Evolutionary conservation across 495 filamentous ascomycete genomes (phyloP).

Genomic region (Tetracladium setigerum): DNA sequence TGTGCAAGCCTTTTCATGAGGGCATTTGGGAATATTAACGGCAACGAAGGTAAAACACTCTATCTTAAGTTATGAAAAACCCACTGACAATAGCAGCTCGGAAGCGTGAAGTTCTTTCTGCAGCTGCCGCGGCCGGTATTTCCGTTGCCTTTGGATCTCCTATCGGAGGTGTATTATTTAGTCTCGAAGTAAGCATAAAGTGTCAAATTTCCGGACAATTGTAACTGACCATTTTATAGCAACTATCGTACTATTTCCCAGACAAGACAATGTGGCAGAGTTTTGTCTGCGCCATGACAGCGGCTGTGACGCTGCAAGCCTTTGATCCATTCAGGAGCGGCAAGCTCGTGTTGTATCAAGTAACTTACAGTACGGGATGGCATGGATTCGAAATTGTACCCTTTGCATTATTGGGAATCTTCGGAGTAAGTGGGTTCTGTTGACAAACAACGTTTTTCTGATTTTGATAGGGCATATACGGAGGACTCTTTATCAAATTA

Average conservation of each 20-base stretch:
- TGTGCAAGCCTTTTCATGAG: slow-evolving; percentile 96
- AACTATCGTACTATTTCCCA: slow-evolving; percentile 96
- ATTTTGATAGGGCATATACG: slow-evolving; percentile 60
- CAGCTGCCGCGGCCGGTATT: slow-evolving; percentile 89
- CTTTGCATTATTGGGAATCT: slow-evolving; percentile 76
- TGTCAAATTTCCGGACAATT: neutral
- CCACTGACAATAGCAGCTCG: slow-evolving; percentile 45
- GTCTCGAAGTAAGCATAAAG: slow-evolving; percentile 58
- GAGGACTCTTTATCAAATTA: slow-evolving; percentile 86
- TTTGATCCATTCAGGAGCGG: slow-evolving; percentile 93
- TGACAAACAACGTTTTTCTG: neutral
- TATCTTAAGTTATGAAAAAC: slow-evolving; percentile 9
- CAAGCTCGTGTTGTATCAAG: slow-evolving; percentile 94
- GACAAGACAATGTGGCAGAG: slow-evolving; percentile 99
- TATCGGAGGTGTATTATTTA: slow-evolving; percentile 89
- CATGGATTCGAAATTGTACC: slow-evolving; percentile 92
- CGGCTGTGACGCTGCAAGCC: slow-evolving; percentile 85
- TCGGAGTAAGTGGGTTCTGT: slow-evolving; percentile 44
- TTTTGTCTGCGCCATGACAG: slow-evolving; percentile 98
- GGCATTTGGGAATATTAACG: slow-evolving; percentile 70
- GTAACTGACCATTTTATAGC: slow-evolving; percentile 27
- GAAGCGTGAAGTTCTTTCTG: slow-evolving; percentile 92
- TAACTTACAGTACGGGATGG: slow-evolving; percentile 88
- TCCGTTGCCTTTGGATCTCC: slow-evolving; percentile 97
- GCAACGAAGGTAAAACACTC: slow-evolving; percentile 68